A percentile compares a stretch with the other conserved stretches of the same genome.
Evolutionary conservation across 108 stramenopile species (phyloP).

Genomic region (Nitzschia palea): DNA sequence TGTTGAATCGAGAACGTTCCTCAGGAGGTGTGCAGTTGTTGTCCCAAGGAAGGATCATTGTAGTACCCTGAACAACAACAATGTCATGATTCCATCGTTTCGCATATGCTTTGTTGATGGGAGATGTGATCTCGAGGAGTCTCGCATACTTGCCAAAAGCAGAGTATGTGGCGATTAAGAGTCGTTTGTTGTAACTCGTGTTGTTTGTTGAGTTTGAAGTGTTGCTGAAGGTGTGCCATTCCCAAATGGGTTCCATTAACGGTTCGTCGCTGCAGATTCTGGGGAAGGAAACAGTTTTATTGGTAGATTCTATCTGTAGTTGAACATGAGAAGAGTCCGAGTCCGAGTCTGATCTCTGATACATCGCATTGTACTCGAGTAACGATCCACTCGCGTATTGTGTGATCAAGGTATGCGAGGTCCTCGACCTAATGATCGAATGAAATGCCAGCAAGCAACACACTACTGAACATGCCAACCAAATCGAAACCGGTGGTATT

Average conservation of each 20-base stretch:
- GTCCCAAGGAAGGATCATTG: slow-evolving; percentile 15
- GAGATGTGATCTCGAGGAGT: slow-evolving; percentile 17
- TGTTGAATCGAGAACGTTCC: slow-evolving; percentile 29
- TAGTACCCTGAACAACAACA: slow-evolving; percentile 22
- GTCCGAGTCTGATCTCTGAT: too few relatives aligned
- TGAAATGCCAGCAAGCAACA: too few relatives aligned
- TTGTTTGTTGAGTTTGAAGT: neutral
- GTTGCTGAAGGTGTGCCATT: slow-evolving; percentile 11
- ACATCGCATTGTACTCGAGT: too few relatives aligned
- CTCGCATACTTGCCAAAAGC: slow-evolving; percentile 28
- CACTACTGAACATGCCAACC: too few relatives aligned
- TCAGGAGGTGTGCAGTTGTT: slow-evolving; percentile 17
- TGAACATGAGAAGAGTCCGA: too few relatives aligned
- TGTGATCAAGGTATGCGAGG: too few relatives aligned
- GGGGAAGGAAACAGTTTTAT: neutral
- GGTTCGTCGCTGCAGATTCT: neutral
- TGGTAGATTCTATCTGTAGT: too few relatives aligned
- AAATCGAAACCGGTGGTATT: too few relatives aligned
- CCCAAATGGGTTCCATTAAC: neutral
- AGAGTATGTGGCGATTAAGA: slow-evolving; percentile 33
- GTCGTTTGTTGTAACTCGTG: neutral
- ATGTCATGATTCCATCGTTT: slow-evolving; percentile 36
- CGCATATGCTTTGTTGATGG: slow-evolving; percentile 36
- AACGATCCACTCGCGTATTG: too few relatives aligned
- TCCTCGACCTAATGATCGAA: too few relatives aligned